Base-by-base conservation (phyloP, 2,329 filamentous ascomycete species). In the Basipetospora sp. region DNA sequence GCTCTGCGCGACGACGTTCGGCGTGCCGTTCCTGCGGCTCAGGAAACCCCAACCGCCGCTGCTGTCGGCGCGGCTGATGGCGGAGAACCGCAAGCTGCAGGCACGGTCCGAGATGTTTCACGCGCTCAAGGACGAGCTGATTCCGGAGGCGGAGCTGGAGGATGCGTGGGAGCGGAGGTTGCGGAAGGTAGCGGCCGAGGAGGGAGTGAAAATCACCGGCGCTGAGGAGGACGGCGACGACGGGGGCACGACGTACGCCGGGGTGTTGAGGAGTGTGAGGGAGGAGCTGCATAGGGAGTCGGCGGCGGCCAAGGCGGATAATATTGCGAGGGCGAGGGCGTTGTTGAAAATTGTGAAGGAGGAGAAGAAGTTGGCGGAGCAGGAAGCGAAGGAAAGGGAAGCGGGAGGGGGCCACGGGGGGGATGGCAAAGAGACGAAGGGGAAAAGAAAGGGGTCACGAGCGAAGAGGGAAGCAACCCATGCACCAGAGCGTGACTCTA, bases 21-120 rank as follows among this genome's bases (percentile, higher is more conserved):
- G 64, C 18, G 55, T 76, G 17, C 71, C 79, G 1, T 79, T 86
- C 48, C 53, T 88, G 19, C 72, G 81, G 26, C 55, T 78, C 31
- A 65, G 60, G 43, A 81, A 80, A 52, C 75, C 76, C 4, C 77
- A 86, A 52, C 68, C 77, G 2, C 50, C 52, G 1, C 55, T 56
- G n/a, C 54, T 87, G 15, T 69, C 64, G n/a, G 58, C 67, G 8
- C 63, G 77, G 13, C 48, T 87, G 2, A 58, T 63, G 8, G 58
- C 69, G 35, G 72, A 71, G 47, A 53, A 67, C 14, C 42, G 50
- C 4, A 51, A 56, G 28, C 65, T 65, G n/a, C 54, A 63, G 31
- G 50, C 51, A 31, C 56, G 63, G 13, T 52, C 67, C 10, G 41
- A 57, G 33, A 48, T 48, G 13, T 47, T 62, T 1, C 43, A 60